These are phyloP conservation scores for Boletus sp. DNA, from an alignment of 768 basidiomycete genomes.

Conservation along the genomic window DNA sequence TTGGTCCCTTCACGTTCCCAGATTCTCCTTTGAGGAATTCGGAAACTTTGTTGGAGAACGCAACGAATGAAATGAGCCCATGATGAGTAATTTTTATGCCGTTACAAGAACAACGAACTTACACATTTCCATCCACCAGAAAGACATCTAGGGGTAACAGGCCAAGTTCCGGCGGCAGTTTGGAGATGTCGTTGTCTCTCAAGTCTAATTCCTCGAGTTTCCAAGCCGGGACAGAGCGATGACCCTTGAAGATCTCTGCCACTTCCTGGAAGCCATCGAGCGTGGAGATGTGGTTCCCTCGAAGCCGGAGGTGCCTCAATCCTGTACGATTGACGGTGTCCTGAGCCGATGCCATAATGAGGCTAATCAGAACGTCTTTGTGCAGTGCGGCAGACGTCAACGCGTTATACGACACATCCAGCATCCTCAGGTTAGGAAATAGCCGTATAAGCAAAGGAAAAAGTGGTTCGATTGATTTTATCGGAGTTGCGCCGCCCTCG, in stretches of 20 bases:
- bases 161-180: slow-evolving; percentile 66
- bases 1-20: slow-evolving; percentile 89
- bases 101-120: too few relatives aligned
- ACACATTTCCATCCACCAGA: slow-evolving; percentile 83
- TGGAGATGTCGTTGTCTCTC: slow-evolving; percentile 75
- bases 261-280: slow-evolving; percentile 61
- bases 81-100: too few relatives aligned
- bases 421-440: slow-evolving; percentile 65
- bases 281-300: slow-evolving; percentile 63
- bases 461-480: slow-evolving; percentile 50
- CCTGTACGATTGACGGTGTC: slow-evolving; percentile 41
- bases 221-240: slow-evolving; percentile 62
- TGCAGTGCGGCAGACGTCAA: slow-evolving; percentile 54
- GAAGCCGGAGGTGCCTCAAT: slow-evolving; percentile 60
- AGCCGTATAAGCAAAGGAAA: slow-evolving; percentile 58
- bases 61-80: neutral
- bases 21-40: slow-evolving; percentile 72
- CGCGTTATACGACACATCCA: slow-evolving; percentile 75
- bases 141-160: slow-evolving; percentile 76
- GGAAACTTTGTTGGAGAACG: slow-evolving; percentile 52
- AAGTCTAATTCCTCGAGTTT: slow-evolving; percentile 80
- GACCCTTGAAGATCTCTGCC: slow-evolving; percentile 63
- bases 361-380: slow-evolving; percentile 42
- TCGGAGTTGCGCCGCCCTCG: slow-evolving; percentile 33
- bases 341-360: slow-evolving; percentile 48